These are phyloP conservation scores for Eucalyptus lansdowneana DNA, from an alignment of 345 rosid species.

Conservation along the genomic window DNA sequence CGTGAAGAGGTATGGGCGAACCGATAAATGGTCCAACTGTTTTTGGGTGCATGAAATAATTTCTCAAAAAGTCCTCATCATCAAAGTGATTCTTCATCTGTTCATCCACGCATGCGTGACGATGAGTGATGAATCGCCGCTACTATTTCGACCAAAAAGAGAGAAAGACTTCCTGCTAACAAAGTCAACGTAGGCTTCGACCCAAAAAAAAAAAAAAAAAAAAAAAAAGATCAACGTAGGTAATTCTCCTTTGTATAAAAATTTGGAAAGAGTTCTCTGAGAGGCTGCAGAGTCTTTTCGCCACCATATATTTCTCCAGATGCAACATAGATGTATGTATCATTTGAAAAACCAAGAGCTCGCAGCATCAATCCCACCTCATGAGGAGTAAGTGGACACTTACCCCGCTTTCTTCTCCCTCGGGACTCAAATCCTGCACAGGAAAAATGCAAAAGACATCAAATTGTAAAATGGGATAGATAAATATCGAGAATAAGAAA, in stretches of 20 bases:
- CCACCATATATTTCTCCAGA: slow-evolving; percentile 99
- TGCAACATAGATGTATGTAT: slow-evolving; percentile 83
- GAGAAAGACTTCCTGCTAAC: not conserved
- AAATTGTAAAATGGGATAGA: not conserved
- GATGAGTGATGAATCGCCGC: not conserved
- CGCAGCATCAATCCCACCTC: slow-evolving; percentile 97
- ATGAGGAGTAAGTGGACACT: slow-evolving; percentile 93
- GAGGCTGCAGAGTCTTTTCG: slow-evolving; percentile 75
- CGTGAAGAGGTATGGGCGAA: slow-evolving; percentile 16
- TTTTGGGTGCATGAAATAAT: not conserved
- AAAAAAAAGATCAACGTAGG: too few species aligned
- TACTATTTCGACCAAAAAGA: not conserved
- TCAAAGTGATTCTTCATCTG: not conserved
- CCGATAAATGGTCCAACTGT: not conserved
- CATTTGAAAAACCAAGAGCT: slow-evolving; percentile 84
- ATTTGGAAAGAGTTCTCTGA: slow-evolving; percentile 84
- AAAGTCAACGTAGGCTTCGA: not conserved
- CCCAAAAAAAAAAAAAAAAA: too few species aligned
- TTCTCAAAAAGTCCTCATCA: not conserved
- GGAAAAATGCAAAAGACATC: not conserved
- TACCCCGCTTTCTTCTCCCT: slow-evolving; percentile 87
- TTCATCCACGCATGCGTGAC: not conserved
- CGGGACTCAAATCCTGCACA: slow-evolving; percentile 72
- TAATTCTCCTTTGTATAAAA: slow-evolving; percentile 94
- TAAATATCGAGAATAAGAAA: not conserved